Percentiles rank a stretch among this genome's conserved stretches.
These are phyloP conservation scores for Penicillium bialowiezense DNA, from an alignment of 495 filamentous ascomycete species.

Conservation along the genomic window DNA sequence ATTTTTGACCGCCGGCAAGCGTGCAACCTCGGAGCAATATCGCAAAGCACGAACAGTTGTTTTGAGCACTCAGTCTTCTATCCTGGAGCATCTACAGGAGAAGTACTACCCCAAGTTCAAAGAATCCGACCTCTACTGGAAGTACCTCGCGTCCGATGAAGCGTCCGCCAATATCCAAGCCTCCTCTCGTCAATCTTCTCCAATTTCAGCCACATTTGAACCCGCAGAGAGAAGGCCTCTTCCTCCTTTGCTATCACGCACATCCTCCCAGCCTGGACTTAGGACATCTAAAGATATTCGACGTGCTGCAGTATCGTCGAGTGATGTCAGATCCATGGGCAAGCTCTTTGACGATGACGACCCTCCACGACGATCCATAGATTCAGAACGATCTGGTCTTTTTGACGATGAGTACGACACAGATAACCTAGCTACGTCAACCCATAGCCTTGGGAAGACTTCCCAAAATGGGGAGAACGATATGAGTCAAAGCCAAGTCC, in stretches of 20 bases:
- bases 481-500: conserved; percentile 53
- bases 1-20: conserved; percentile 74
- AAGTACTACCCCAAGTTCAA: conserved; percentile 82
- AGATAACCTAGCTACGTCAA: conserved; percentile 59
- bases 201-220: conserved; percentile 25
- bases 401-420: conserved; percentile 68
- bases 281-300: conserved; percentile 48
- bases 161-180: conserved; percentile 46
- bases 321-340: conserved; percentile 47
- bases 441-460: conserved; percentile 52
- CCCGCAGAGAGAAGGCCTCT: conserved; percentile 36
- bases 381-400: conserved; percentile 52
- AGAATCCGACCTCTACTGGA: conserved; percentile 89
- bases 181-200: conserved; percentile 20
- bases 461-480: conserved; percentile 48
- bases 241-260: conserved; percentile 42
- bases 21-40: conserved; percentile 78
- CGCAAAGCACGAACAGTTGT: conserved; percentile 78
- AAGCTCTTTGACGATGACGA: conserved; percentile 47
- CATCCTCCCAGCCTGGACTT: conserved; percentile 35
- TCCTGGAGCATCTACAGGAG: conserved; percentile 78
- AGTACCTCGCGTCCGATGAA: conserved; percentile 89
- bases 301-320: conserved; percentile 56
- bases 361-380: conserved; percentile 54
- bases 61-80: conserved; percentile 74